Evolutionary conservation across 106 monocot species (phyloP).

Genomic region (Posidonia australis): DNA sequence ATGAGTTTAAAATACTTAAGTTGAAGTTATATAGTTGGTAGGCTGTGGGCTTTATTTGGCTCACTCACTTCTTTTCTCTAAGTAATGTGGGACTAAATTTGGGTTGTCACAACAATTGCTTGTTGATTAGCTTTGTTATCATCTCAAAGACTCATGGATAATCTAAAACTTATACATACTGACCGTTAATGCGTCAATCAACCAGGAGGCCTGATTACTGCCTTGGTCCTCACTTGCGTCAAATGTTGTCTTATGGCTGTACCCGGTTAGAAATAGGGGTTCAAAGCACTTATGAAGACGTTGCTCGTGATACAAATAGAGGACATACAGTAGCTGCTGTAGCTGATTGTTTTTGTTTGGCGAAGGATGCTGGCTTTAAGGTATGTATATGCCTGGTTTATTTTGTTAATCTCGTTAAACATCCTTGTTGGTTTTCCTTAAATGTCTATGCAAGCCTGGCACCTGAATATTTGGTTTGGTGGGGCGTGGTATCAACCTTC

Average conservation of each 20-base stretch:
- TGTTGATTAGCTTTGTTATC: no score
- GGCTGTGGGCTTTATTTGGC: no score
- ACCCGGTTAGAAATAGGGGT: slow-evolving; percentile 98
- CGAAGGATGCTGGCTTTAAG: slow-evolving; percentile 99
- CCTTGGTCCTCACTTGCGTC: slow-evolving; percentile 87
- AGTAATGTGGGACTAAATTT: no score
- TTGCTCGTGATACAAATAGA: slow-evolving; percentile 98
- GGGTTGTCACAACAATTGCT: no score
- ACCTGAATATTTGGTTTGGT: no score
- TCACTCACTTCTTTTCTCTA: no score
- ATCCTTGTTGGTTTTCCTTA: no score
- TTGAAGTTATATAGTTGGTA: no score
- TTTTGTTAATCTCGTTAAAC: background rate
- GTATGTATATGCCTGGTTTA: slow-evolving; percentile 17
- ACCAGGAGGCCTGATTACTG: slow-evolving; percentile 98
- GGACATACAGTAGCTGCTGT: slow-evolving; percentile 99
- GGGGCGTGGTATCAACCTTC: no score
- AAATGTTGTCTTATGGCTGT: slow-evolving; percentile 97
- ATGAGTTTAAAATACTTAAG: no score
- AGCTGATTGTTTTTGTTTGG: slow-evolving; percentile 97
- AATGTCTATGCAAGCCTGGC: no score
- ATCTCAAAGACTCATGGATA: no score
- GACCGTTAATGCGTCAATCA: slow-evolving; percentile 4
- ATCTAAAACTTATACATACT: background rate
- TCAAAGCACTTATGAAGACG: slow-evolving; percentile 99